Evolutionary conservation across 495 filamentous ascomycete genomes (phyloP).

Genomic region (Aspergillus asperescens): DNA sequence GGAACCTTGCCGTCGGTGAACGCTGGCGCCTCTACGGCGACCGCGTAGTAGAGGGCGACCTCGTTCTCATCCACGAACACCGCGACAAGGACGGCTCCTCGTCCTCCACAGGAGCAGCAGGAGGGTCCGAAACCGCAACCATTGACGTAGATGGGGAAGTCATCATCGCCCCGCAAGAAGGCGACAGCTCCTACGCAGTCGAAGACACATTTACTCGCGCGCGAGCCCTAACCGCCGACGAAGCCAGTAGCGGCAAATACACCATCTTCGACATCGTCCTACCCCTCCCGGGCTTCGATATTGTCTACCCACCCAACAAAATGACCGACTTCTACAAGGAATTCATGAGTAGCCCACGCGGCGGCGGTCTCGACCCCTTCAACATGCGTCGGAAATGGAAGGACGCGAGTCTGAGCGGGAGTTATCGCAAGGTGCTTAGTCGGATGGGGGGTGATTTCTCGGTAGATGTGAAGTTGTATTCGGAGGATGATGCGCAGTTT

Average conservation of each 20-base stretch:
- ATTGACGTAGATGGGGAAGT: conserved; percentile 68
- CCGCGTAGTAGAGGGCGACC: conserved; percentile 75
- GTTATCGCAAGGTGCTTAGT: conserved; percentile 80
- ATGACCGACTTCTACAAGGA: conserved; percentile 71
- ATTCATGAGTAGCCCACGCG: conserved; percentile 75
- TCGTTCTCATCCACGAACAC: conserved; percentile 64
- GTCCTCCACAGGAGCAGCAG: background rate
- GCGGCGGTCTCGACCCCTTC: conserved; percentile 72
- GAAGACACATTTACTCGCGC: conserved; percentile 67
- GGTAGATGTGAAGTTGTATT: conserved; percentile 65
- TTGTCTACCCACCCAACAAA: conserved; percentile 79
- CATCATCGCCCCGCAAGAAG: conserved; percentile 53
- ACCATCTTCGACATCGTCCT: conserved; percentile 88
- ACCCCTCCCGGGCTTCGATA: conserved; percentile 86
- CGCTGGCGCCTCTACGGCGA: conserved; percentile 69
- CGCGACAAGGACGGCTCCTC: conserved; percentile 34
- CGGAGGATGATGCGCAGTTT: conserved; percentile 69
- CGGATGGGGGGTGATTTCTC: conserved; percentile 51
- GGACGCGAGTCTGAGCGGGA: conserved; percentile 83
- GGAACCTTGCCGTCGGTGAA: conserved; percentile 77
- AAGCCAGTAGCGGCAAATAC: conserved; percentile 73
- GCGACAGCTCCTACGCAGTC: conserved; percentile 49
- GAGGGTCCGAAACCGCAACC: background rate
- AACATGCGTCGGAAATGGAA: conserved; percentile 82
- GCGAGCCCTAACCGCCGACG: conserved; percentile 66